Evolutionary conservation across 2,329 filamentous ascomycete genomes (phyloP), one percentile per base, ranked within the genome.

Genomic region (Nigrospora oryzae): DNA sequence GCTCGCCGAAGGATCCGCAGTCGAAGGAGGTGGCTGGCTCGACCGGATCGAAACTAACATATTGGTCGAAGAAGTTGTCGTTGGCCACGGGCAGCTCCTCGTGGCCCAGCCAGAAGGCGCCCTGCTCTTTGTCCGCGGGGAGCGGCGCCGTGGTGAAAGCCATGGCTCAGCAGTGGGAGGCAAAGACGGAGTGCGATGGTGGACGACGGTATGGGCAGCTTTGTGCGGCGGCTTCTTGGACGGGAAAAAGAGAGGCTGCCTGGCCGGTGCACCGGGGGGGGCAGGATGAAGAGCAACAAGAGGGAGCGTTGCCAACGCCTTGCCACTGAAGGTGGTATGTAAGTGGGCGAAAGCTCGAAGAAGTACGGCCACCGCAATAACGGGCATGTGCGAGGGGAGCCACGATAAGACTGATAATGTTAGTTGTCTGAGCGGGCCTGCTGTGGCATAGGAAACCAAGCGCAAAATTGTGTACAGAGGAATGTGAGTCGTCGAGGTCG

Each of bases 11-110:
- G 13, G 53, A 40, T 16, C 56, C 53, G 37, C 48, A 46, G 23
- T 46, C 49, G 36, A 53, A 43, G n/a, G 43, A 44, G n/a, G n/a
- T n/a, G 34, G 51, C 28, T 31, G 50, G 48, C 47, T 61, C 60
- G 38, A 51, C 51, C 16, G 47, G 11, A 34, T 63, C 60, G 57
- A 61, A 63, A 55, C 53, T 59, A 42, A 62, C 39, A 41, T 55
- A 63, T 36, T 62, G 56, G 36, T 63, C 60, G 58, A 61, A 61
- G 57, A 61, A 57, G 46, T 55, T 55, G 14, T 61, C 59, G 31
- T 44, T 50, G 42, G 56, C 45, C 50, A 53, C 50, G 16, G 19
- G 34, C 38, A 43, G 51, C 7, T 56, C 49, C 34, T 56, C 58
- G 52, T 55, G 57, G 46, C 60, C 55, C 28, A 47, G 47, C 59